Evolutionary conservation across 371 early-diverging fungal genomes (phyloP), one percentile per base, ranked within the genome.

Genomic region (Rhizopus stolonifer): DNA sequence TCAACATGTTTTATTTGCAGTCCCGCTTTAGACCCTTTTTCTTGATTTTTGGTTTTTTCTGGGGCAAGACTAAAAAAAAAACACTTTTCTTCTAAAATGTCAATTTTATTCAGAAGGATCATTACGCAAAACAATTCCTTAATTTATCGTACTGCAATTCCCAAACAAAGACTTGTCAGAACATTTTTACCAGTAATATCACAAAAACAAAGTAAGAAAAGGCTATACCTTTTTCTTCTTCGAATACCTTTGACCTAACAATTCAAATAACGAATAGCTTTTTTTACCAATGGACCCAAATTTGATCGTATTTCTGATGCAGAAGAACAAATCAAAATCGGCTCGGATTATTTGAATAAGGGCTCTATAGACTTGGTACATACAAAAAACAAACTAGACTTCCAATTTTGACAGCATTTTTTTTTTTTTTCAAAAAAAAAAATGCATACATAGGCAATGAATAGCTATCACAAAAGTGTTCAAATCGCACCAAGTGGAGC

Each of bases 371-470:
- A 77, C 40, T 69, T 77, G 77, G 74, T 74, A 11, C 10, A 23
- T 3, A 15, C 2, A 25, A 7, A 15, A 7, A 17, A 29, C 11
- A n/a, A n/a, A n/a, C n/a, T n/a, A n/a, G n/a, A n/a, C n/a, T n/a
- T n/a, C n/a, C n/a, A n/a, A n/a, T n/a, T n/a, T n/a, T n/a, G n/a
- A n/a, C n/a, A n/a, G n/a, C n/a, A n/a, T n/a, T n/a, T n/a, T n/a
- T n/a, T n/a, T n/a, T n/a, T n/a, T n/a, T n/a, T n/a, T n/a, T n/a
- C n/a, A n/a, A n/a, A n/a, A n/a, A n/a, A n/a, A n/a, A n/a, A n/a
- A n/a, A n/a, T n/a, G n/a, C n/a, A n/a, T n/a, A 23, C n/a, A 29
- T 54, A 70, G 70, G 77, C 77, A n/a, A 77, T 77, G 77, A 58
- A 69, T 36, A 69, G 70, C 49, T 77, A 71, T 46, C 77, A 77